These are phyloP conservation scores for Komagataella phaffii DNA, from an alignment of 805 yeast species.

Conservation along the genomic window DNA sequence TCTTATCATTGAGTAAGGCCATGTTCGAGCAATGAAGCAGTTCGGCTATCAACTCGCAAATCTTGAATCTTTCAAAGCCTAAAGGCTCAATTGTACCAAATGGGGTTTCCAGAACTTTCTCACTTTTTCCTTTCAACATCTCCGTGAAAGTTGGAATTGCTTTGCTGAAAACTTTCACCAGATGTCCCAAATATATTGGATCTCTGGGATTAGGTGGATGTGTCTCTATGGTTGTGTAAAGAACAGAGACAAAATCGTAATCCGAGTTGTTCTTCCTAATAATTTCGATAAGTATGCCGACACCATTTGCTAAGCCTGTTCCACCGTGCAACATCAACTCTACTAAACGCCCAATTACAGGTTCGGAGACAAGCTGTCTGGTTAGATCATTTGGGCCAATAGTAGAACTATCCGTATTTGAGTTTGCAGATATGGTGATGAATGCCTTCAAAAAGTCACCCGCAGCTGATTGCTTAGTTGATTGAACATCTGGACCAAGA, in stretches of 20 bases:
- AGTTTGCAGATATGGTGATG: slow-evolving; percentile 87
- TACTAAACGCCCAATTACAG: slow-evolving; percentile 53
- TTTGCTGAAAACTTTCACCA: slow-evolving; percentile 66
- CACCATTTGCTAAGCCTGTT: slow-evolving; percentile 85
- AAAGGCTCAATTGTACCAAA: slow-evolving; percentile 58
- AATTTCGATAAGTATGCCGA: slow-evolving; percentile 86
- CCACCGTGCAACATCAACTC: slow-evolving; percentile 72
- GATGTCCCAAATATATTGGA: slow-evolving; percentile 81
- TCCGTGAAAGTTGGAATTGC: slow-evolving; percentile 57
- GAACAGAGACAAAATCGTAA: slow-evolving; percentile 80
- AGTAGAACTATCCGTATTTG: slow-evolving; percentile 78
- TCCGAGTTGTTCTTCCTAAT: slow-evolving; percentile 94
- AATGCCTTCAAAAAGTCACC: slow-evolving; percentile 93
- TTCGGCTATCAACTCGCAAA: slow-evolving; percentile 89
- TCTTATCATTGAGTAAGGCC: slow-evolving; percentile 72
- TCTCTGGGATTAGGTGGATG: slow-evolving; percentile 92
- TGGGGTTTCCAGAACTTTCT: slow-evolving; percentile 40
- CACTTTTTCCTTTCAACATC: slow-evolving; percentile 31
- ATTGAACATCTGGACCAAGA: slow-evolving; percentile 51
- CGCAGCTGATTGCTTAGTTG: slow-evolving; percentile 81
- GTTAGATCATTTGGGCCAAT: slow-evolving; percentile 95
- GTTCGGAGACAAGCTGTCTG: slow-evolving; percentile 73
- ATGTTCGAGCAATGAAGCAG: slow-evolving; percentile 94
- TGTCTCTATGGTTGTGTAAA: slow-evolving; percentile 68
- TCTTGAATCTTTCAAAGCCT: slow-evolving; percentile 84